Evolutionary conservation across 1,139 yeast species (phyloP), one percentile per base, ranked within the genome.

Genomic region (Hyphopichia khmerensis): DNA sequence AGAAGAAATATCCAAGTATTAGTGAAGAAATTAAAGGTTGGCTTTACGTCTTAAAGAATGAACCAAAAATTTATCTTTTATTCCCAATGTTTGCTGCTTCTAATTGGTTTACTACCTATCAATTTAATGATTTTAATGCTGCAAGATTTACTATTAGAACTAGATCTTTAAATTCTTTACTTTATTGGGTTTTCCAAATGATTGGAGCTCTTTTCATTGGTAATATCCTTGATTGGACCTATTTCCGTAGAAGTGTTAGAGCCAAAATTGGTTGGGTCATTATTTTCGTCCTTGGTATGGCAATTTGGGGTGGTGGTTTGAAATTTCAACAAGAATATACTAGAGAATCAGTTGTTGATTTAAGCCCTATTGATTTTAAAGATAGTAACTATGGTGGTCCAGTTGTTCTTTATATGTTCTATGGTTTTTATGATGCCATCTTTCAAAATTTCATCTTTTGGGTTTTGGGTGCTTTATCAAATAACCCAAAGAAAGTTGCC

Each of bases 61-160:
- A 80, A 49, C 80, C 81, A 42, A 67, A 62, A 52, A 73, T 75
- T 43, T 56, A 67, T 38, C 53, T 75, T 26, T 52, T 81, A 56
- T 79, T 80, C 71, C 83, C 83, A 35, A 75, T 79, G 79, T 81
- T 80, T 58, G 77, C 78, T 53, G 72, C 82, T 17, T 77, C 85
- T 34, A 81, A 81, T 66, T 80, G 82, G 82, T 81, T 80, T 64
- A 79, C 79, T 66, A 77, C 85, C 36, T 80, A 80, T 60, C 85
- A 81, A 59, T 80, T 78, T 52, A 79, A 79, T 55, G 78, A 77
- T 47, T 70, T 75, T 57, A 80, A 80, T 56, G 78, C 76, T 33
- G 78, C 78, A 18, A 67, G 77, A 46, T 81, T 81, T 62, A 79
- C 75, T 55, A 62, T 80, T 43, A 71, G 84, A 58, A 77, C 86